Conservation (phyloP, 192 early-diverging fungal genomes). For the Spizellomyces sp. region DNA sequence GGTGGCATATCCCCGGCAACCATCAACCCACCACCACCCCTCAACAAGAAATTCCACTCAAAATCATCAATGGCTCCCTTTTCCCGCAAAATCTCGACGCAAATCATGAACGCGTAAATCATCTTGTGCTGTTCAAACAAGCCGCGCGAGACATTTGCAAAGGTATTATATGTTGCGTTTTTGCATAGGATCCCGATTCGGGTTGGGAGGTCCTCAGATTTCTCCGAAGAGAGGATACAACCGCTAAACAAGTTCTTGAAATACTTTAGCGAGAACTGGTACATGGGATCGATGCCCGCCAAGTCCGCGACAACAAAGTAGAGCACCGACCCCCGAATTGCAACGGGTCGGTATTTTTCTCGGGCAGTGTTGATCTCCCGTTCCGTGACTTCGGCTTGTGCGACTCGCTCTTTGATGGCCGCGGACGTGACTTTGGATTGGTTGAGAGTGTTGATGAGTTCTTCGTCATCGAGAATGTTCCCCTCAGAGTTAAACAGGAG, state of each 20-base stretch:
- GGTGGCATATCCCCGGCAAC: conserved; percentile 39
- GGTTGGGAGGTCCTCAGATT: conserved; percentile 48
- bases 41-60: conserved; percentile 65
- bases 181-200: conserved; percentile 56
- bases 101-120: conserved; percentile 64
- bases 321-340: conserved; percentile 61
- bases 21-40: conserved; percentile 45
- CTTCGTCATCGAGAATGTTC: conserved; percentile 71
- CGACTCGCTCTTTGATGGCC: conserved; percentile 59
- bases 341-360: conserved; percentile 62
- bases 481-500: conserved; percentile 64
- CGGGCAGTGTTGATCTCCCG: conserved; percentile 60
- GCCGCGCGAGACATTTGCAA: conserved; percentile 58
- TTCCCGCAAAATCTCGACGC: conserved; percentile 56
- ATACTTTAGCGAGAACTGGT: conserved; percentile 67
- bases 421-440: conserved; percentile 69
- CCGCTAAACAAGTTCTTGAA: conserved; percentile 64
- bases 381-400: conserved; percentile 60
- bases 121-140: conserved; percentile 66
- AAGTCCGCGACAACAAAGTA: conserved; percentile 67
- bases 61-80: conserved; percentile 38
- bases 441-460: conserved; percentile 64
- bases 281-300: conserved; percentile 67
- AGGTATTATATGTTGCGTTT: conserved; percentile 57
- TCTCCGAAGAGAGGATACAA: conserved; percentile 54